Base-by-base conservation (phyloP, 257 asterid species). In the Rehmannia glutinosa region DNA sequence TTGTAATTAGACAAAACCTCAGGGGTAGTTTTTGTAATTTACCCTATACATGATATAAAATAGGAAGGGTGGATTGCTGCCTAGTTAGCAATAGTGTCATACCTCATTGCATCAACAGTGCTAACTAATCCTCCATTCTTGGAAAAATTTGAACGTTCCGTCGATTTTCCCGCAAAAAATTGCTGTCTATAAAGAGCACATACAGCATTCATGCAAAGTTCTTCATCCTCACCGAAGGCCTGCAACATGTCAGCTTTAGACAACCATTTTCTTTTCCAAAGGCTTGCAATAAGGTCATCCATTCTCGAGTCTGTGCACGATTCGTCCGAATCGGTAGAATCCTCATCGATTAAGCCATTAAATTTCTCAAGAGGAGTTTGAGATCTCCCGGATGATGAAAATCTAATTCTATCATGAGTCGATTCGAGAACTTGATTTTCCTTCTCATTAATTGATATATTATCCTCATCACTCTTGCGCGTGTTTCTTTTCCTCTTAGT, bases 151-250 rank as follows among this genome's bases (percentile, higher is more conserved):
- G 63, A 49, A 38, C 42, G 36, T 7, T 1, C 15, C 47, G 57
- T 23, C 20, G 71, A 55, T 61, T 60, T 53, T 27, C 25, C 64
- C 3, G 64, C 60, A 50, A 45, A 41, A 51, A 59, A 15, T 10
- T 71, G 55, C 38, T 55, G 60, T 61, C 80, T 47, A 50, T 81
- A 72, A 39, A 80, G 78, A 56, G 77, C 75, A 41, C 81, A 81
- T 2, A 77, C 73, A 1, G 70, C 83, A 16, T 60, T 65, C 81
- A 71, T 36, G 66, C 74, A 64, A 66, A 74, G 64, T 39, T 68
- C 76, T 6, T 41, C 53, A 33, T 81, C 77, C 27, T 68, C 45
- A 42, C 54, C 33, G 17, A 77, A 71, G 30, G 70, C 73, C 9
- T 35, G 35, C 47, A 68, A 32, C 64, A 73, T 52, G 15, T 57